Percentiles rank a stretch among this genome's conserved stretches.
Evolutionary conservation across 2,329 filamentous ascomycete genomes (phyloP).

Genomic region (Neonectria magnoliae): DNA sequence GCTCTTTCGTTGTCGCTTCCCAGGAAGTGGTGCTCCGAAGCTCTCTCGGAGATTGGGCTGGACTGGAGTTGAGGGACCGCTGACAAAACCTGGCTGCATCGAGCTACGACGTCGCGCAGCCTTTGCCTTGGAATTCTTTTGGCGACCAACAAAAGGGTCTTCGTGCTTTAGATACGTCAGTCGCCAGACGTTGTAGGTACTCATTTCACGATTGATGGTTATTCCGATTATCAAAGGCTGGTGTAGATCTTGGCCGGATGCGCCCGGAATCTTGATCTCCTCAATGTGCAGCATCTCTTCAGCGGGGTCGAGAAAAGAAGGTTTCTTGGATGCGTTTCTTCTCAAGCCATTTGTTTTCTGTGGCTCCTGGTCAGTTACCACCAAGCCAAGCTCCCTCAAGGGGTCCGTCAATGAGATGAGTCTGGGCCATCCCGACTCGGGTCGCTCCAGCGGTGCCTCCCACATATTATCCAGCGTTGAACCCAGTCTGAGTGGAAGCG

Average conservation of each 20-base stretch:
- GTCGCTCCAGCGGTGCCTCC: slow-evolving; percentile 62
- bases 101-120: slow-evolving; percentile 67
- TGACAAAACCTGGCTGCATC: slow-evolving; percentile 74
- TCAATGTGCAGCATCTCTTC: slow-evolving; percentile 90
- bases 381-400: slow-evolving; percentile 83
- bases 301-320: slow-evolving; percentile 72
- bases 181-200: slow-evolving; percentile 86
- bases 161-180: slow-evolving; percentile 79
- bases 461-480: slow-evolving; percentile 68
- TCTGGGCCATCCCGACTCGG: slow-evolving; percentile 73
- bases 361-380: slow-evolving; percentile 70
- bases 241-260: slow-evolving; percentile 47
- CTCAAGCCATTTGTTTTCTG: slow-evolving; percentile 40
- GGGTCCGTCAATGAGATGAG: slow-evolving; percentile 89
- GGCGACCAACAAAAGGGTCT: slow-evolving; percentile 61
- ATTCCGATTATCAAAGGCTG: slow-evolving; percentile 76
- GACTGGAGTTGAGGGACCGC: slow-evolving; percentile 81
- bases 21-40: slow-evolving; percentile 69
- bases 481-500: slow-evolving; percentile 61
- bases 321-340: slow-evolving; percentile 53
- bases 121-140: slow-evolving; percentile 57
- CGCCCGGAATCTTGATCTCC: slow-evolving; percentile 66
- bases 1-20: slow-evolving; percentile 64
- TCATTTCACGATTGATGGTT: slow-evolving; percentile 81
- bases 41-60: slow-evolving; percentile 79